Evolutionary conservation across 345 rosid species (phyloP), one percentile per base, ranked within the genome.

Genomic region (Eutrema yunnanense): DNA sequence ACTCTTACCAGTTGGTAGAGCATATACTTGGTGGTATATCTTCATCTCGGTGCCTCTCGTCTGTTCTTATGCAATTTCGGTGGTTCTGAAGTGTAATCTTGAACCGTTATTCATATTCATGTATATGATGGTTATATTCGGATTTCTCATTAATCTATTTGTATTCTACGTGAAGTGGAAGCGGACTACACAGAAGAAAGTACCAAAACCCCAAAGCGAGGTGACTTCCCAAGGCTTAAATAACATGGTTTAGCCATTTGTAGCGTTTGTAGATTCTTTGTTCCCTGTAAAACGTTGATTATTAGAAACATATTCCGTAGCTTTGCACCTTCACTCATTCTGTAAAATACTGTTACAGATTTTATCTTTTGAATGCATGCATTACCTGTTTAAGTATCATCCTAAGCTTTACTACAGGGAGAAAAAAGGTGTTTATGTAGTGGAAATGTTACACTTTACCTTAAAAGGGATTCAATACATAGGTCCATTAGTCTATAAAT

Each of bases 1-100:
- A 46, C 66, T 74, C 30, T 9, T 74, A 30, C 78, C 73, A 0
- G 61, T 16, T 16, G 73, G 78, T 65, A 56, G 12, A 37, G 37
- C 33, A 56, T 74, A 74, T 5, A 65, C 3, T 5, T 16, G 27
- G 72, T 58, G 65, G 78, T 67, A 36, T 66, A 14, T 41, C 6
- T 9, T 19, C 22, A 57, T 66, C 0, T 1, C 40, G 13, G 6
- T 12, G 2, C 59, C 72, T 49, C 71, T 73, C n/a, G 1, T 40
- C 0, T 14, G 10, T 52, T 63, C 70, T 53, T 72, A 42, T 6
- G 30, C 5, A 51, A 1, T 62, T 41, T 63, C 40, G 9, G 4
- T 34, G 2, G 50, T 2, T 22, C 0, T 48, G 6, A 59, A 48
- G 66, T 69, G 40, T 13, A 1, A 5, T 3, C 30, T 29, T 59